phyloP scores from a whole-genome alignment of 1,139 yeast genomes.

The Suhomyces wounanorum region DNA sequence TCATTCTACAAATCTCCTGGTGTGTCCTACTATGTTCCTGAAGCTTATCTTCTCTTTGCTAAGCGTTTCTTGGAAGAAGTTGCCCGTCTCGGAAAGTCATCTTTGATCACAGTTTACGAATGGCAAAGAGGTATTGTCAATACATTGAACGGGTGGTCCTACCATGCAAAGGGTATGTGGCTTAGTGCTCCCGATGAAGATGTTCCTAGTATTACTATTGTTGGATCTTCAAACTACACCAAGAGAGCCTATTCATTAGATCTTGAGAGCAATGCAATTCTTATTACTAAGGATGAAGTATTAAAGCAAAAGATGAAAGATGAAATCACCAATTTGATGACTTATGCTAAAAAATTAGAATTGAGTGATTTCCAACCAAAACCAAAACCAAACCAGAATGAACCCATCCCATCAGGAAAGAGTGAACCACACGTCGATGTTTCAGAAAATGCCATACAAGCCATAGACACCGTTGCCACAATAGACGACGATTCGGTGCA shows the following conservation, averaged over 20 bases:
- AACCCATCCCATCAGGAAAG: neutral
- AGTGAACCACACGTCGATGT: conserved; percentile 9
- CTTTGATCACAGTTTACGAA: conserved; percentile 62
- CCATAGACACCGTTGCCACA: conserved; percentile 15
- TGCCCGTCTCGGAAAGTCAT: conserved; percentile 41
- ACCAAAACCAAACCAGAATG: conserved; percentile 6
- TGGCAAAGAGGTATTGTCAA: conserved; percentile 90
- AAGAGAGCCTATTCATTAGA: conserved; percentile 86
- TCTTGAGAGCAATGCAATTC: conserved; percentile 80
- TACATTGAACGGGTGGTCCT: conserved; percentile 88
- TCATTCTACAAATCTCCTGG: conserved; percentile 89
- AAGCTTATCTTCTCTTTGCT: conserved; percentile 81
- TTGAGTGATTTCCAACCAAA: conserved; percentile 59
- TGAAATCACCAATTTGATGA: conserved; percentile 66
- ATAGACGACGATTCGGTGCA: conserved; percentile 13
- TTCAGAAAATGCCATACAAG: conserved; percentile 17
- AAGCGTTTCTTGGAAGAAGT: conserved; percentile 65
- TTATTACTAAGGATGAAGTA: conserved; percentile 67
- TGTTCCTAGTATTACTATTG: conserved; percentile 70
- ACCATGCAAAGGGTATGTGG: conserved; percentile 99
- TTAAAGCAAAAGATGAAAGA: conserved; percentile 57
- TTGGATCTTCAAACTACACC: conserved; percentile 94
- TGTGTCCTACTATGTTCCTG: conserved; percentile 78
- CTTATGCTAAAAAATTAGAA: conserved; percentile 51
- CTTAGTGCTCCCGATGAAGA: conserved; percentile 59